phyloP scores from a whole-genome alignment of 2,329 filamentous ascomycete genomes.

The Colletotrichum eremochloae region DNA sequence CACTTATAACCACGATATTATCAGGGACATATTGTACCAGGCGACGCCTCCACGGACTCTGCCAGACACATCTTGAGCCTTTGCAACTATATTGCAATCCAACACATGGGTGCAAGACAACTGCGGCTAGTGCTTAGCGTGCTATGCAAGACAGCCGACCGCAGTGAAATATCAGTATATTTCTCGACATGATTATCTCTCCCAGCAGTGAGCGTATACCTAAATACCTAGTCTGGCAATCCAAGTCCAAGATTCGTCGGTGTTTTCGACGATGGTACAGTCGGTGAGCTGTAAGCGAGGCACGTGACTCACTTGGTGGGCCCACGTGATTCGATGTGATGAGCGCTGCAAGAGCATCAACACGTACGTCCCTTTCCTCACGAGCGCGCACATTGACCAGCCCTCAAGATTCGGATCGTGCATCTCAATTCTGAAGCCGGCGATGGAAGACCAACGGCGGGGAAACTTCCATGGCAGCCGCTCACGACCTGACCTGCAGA shows the following conservation, averaged over 20 bases:
- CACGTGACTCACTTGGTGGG: constrained; percentile 24
- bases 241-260: background rate
- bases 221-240: background rate
- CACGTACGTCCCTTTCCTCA: background rate
- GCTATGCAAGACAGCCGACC: background rate
- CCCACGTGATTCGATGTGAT: constrained; percentile 11
- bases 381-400: background rate
- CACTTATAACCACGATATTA: background rate
- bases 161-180: background rate
- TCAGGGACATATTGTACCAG: background rate
- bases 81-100: constrained; percentile 21
- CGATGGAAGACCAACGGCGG: constrained; percentile 30
- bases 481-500: constrained; percentile 24
- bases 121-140: background rate
- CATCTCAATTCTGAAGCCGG: background rate
- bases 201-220: too few species aligned
- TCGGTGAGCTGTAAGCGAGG: constrained; percentile 37
- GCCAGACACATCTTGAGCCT: background rate
- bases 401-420: background rate
- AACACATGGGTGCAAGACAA: background rate
- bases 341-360: constrained; percentile 26
- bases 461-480: constrained; percentile 14
- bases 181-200: background rate
- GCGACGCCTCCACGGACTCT: background rate
- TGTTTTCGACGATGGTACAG: constrained; percentile 21